These are phyloP conservation scores for Phialophora verrucosa DNA, from an alignment of 2,329 filamentous ascomycete species.

Conservation along the genomic window DNA sequence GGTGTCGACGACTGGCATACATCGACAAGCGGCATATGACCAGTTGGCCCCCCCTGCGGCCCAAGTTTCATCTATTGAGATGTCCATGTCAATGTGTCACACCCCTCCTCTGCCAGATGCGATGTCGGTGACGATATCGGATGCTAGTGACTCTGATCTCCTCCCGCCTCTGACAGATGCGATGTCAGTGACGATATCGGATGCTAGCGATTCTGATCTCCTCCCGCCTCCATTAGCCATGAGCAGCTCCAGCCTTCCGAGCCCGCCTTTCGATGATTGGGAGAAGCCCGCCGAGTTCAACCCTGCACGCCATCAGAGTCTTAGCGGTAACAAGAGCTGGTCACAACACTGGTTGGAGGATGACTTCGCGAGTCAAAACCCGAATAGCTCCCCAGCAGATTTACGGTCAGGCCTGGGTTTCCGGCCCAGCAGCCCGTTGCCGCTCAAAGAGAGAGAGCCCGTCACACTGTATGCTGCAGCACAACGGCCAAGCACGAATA, in stretches of 20 bases:
- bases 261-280: constrained; percentile 26
- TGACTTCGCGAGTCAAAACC: constrained; percentile 22
- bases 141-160: constrained; percentile 27
- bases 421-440: constrained; percentile 4
- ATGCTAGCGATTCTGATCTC: constrained; percentile 27
- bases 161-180: constrained; percentile 32
- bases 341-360: constrained; percentile 29
- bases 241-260: constrained; percentile 26
- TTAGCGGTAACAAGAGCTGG: constrained; percentile 12
- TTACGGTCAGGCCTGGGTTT: constrained; percentile 6
- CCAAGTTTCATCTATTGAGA: constrained; percentile 32
- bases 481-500: constrained; percentile 24
- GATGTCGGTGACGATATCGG: constrained; percentile 33
- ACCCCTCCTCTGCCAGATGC: constrained; percentile 34
- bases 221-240: constrained; percentile 32
- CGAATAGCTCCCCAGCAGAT: constrained; percentile 10
- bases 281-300: constrained; percentile 16
- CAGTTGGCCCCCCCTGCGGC: constrained; percentile 30
- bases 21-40: constrained; percentile 31
- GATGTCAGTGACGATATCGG: constrained; percentile 34
- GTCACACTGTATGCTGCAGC: constrained; percentile 38
- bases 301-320: constrained; percentile 9
- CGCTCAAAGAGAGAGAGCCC: constrained; percentile 37
- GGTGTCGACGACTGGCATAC: constrained; percentile 18
- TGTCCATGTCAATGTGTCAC: constrained; percentile 26